phyloP scores from a whole-genome alignment of 2,329 filamentous ascomycete species.

The Diaporthe citrichinensis region DNA sequence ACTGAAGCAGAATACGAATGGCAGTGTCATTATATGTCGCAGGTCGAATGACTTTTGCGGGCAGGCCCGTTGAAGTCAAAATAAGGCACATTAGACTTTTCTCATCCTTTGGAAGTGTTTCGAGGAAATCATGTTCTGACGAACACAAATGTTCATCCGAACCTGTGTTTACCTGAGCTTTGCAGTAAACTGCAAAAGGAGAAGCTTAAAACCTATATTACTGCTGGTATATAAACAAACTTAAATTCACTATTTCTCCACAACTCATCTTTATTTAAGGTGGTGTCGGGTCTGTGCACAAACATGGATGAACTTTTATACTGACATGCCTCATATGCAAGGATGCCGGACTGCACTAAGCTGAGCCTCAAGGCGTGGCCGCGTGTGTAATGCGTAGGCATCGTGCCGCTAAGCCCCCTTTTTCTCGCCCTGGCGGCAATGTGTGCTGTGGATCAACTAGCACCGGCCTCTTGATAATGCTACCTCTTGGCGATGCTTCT shows the following conservation, averaged over 20 bases:
- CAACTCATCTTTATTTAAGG: not conserved
- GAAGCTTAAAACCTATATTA: not conserved
- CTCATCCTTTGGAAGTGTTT: not conserved
- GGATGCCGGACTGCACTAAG: not conserved
- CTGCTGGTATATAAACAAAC: not conserved
- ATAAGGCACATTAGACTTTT: not conserved
- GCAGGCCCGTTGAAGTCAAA: not conserved
- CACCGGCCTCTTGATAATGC: not conserved
- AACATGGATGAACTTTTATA: not conserved
- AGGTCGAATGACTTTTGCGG: not conserved
- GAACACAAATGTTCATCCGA: not conserved
- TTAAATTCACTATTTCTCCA: not conserved
- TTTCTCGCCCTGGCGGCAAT: not conserved
- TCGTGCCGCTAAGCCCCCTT: constrained; percentile 14
- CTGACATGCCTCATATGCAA: not conserved
- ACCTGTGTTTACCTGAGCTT: not conserved
- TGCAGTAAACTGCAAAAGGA: not conserved
- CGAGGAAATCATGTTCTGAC: not conserved
- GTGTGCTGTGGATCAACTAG: not conserved
- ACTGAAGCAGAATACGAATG: not conserved
- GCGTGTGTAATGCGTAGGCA: not conserved
- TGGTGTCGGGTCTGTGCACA: not conserved
- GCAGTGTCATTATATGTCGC: not conserved
- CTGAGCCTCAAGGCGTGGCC: not conserved
- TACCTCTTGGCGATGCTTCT: not conserved